phyloP scores from a whole-genome alignment of 2,329 filamentous ascomycete species.

The Ceratocystis alfenasii region DNA sequence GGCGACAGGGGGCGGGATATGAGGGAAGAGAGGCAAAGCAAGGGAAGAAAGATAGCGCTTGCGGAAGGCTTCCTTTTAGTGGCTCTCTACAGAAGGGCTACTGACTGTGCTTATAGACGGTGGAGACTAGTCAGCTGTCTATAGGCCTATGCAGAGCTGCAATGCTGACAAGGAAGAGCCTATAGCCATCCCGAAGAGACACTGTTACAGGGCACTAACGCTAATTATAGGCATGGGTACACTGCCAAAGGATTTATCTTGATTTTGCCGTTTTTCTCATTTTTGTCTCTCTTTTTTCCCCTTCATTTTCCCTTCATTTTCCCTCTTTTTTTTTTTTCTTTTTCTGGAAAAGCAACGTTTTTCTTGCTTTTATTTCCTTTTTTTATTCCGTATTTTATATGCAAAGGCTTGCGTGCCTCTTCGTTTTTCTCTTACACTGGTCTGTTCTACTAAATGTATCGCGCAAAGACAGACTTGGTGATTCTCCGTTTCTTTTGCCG shows the following conservation, averaged over 20 bases:
- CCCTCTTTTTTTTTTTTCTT: neutral
- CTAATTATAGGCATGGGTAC: no score
- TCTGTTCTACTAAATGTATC: constrained; percentile 3
- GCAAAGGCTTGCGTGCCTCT: neutral
- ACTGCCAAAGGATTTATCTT: no score
- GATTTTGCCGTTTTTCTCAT: neutral
- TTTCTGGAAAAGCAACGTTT: neutral
- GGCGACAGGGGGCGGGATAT: neutral
- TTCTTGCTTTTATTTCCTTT: neutral
- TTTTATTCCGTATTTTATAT: neutral
- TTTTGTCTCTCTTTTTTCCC: neutral
- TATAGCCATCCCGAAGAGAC: no score
- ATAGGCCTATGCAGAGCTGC: neutral
- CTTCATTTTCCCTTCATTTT: neutral
- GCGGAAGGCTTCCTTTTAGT: neutral
- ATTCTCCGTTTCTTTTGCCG: neutral
- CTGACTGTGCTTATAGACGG: neutral
- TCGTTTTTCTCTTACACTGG: neutral
- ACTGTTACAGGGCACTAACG: no score
- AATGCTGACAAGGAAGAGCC: no score
- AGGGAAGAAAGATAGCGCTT: neutral
- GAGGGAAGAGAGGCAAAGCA: neutral
- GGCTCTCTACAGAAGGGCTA: neutral
- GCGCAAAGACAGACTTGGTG: neutral
- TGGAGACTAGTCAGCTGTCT: neutral